Evolutionary conservation across 177 flowering plant species (phyloP).

Genomic region (Vitis hybrid): DNA sequence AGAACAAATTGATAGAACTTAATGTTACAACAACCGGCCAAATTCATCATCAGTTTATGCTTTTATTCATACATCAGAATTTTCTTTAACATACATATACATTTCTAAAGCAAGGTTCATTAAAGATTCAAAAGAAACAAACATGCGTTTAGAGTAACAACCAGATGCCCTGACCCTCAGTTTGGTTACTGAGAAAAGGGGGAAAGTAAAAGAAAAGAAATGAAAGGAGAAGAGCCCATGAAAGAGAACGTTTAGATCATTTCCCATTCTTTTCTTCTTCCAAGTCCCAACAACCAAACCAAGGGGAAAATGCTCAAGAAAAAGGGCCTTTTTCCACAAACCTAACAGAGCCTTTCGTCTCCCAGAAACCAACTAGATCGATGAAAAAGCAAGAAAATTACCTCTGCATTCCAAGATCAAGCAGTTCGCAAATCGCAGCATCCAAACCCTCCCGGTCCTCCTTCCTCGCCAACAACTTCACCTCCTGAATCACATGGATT

Average conservation of each 20-base stretch:
- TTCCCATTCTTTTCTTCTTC: neutral
- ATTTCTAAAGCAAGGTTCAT: too few species aligned
- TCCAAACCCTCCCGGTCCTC: slow-evolving; percentile 30
- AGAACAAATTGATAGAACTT: neutral
- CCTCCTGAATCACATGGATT: too few species aligned
- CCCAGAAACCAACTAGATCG: neutral
- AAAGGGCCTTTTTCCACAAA: neutral
- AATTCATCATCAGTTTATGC: too few species aligned
- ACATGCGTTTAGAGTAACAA: too few species aligned
- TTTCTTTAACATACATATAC: too few species aligned
- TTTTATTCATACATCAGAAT: too few species aligned
- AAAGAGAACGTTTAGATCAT: neutral
- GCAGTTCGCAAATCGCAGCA: slow-evolving; percentile 66
- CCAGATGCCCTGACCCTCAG: too few species aligned
- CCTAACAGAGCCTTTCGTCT: neutral
- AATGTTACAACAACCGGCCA: too few species aligned
- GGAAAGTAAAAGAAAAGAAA: neutral
- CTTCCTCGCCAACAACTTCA: too few species aligned
- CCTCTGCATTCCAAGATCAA: slow-evolving; percentile 80
- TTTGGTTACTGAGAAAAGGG: neutral
- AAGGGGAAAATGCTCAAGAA: neutral
- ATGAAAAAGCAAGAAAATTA: slow-evolving; percentile 15
- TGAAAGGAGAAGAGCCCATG: neutral
- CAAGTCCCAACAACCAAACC: too few species aligned
- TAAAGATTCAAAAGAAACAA: too few species aligned